Evolutionary conservation across 805 yeast genomes (phyloP), one percentile per base, ranked within the genome.

Genomic region (Barnettozyma salicaria): DNA sequence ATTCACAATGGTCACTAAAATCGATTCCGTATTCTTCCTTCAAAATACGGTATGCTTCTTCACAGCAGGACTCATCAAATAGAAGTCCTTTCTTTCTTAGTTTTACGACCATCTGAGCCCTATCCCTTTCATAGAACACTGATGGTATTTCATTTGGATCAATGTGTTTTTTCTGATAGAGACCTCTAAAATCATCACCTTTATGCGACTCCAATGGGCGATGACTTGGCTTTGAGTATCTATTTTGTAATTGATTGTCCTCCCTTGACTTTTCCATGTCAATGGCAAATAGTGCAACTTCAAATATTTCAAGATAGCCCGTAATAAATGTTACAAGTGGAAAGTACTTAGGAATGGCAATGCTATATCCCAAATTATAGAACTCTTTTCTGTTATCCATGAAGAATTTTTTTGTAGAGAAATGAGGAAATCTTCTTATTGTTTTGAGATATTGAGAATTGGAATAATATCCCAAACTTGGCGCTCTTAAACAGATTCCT

Each of bases 301-400:
- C 41, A 30, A 38, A 38, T 6, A 34, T 32, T 16, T 38, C 41
- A 19, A 38, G 25, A 24, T 38, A 38, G 7, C 41, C 41, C 20
- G 26, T 34, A 6, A 38, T 18, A 12, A 38, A 38, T 1, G 37
- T 29, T 11, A 30, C 30, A 16, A 38, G 25, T 21, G 41, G 41
- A 10, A 38, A 7, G 12, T 38, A 32, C 17, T 34, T 34, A 11
- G 37, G 37, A 10, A 38, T 20, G 2, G 19, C 19, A 22, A 38
- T 38, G 19, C 41, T 38, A 13, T 25, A 30, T 9, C 41, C 41
- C 4, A 38, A 19, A 25, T 38, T 38, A 17, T 38, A 38, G 23
- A 19, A 38, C 4, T 27, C 17, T 18, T 6, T 13, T 20, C 41
- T 33, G 19, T 38, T 27, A 12, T 30, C 32, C 3, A 5, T 17